Base-by-base conservation (phyloP, 1,139 yeast species). In the Geotrichum klebahnii region DNA sequence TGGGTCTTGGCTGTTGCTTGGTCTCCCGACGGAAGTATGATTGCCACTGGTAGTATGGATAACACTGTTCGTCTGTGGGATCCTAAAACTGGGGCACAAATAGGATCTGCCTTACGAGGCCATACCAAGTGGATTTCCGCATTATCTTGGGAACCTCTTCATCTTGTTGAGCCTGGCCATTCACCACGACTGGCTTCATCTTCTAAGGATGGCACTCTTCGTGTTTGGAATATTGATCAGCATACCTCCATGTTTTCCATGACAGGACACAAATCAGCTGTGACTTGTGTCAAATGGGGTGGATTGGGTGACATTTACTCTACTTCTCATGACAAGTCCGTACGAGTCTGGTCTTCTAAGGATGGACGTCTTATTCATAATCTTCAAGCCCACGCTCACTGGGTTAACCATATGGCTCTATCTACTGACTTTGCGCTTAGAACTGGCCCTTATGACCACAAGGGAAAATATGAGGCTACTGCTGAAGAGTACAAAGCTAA, bases 11-110 rank as follows among this genome's bases (percentile, higher is more conserved):
- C 95, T 63, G 96, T 85, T n/a, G 74, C 87, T 3, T 92, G 95
- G 82, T 84, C 95, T 17, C 97, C 98, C 2, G 88, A 88, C 67
- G 98, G 96, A 17, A 81, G 81, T 54, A 75, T 82, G 65, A 80
- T 92, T 47, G 99, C 98, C 9, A 92, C 98, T 0, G 98, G 98
- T 0, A 84, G 96, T 22, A 89, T 88, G 96, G 98, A 92, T 66
- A 81, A 78, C 62, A 86, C 96, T 2, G 75, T 92, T 23, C 75
- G 96, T 59, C 67, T 92, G 41, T 94, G 98, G 97, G 90, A 86
- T 56, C 77, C 89, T 3, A 72, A 71, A 29, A 78, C 81, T 32
- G 98, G 98, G 6, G 77, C 78, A 55, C 78, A 84, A 9, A 54
- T 85, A 20, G 97, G 97, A 9, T 76, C 76, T 50, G 78, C 95